Percentiles rank a stretch among this genome's conserved stretches.
Conservation (phyloP, 2,329 filamentous ascomycete genomes). For the Fusarium hainanense region DNA sequence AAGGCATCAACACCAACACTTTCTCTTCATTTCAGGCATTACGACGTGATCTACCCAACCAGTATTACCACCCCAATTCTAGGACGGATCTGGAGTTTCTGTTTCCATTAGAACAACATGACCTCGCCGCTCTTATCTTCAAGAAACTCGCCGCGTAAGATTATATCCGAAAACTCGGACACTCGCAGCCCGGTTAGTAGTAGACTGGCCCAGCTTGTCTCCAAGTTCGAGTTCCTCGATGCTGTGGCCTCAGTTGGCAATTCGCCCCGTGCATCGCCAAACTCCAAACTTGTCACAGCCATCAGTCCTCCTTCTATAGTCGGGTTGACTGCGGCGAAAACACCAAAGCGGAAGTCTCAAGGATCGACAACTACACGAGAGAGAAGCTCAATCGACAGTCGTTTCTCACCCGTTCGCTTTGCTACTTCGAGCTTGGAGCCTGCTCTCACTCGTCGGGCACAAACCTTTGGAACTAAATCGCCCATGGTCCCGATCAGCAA, state of each 20-base stretch:
- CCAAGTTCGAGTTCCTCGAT: constrained; percentile 52
- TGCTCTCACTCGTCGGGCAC: constrained; percentile 12
- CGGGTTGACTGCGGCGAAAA: background rate
- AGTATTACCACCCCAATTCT: background rate
- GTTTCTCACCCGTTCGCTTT: constrained; percentile 14
- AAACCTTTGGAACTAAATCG: constrained; percentile 24
- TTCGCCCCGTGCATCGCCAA: background rate
- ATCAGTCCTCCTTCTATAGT: background rate
- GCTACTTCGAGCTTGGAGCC: background rate
- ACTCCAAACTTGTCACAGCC: background rate
- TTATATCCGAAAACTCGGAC: constrained; percentile 10
- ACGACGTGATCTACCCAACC: constrained; percentile 1
- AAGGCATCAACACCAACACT: constrained; percentile 19
- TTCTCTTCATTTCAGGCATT: constrained; percentile 13
- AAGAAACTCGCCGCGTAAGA: constrained; percentile 16
- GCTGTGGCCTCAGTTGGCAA: constrained; percentile 13
- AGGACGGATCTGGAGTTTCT: background rate
- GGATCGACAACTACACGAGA: background rate
- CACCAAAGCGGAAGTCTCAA: background rate
- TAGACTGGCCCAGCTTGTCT: constrained; percentile 49
- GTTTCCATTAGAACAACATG: constrained; percentile 25
- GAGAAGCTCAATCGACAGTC: constrained; percentile 6
- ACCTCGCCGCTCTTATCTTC: constrained; percentile 12
- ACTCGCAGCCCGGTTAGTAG: constrained; percentile 12
- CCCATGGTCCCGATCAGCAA: background rate